These are phyloP conservation scores for Echria macrotheca DNA, from an alignment of 495 filamentous ascomycete species.

Conservation along the genomic window DNA sequence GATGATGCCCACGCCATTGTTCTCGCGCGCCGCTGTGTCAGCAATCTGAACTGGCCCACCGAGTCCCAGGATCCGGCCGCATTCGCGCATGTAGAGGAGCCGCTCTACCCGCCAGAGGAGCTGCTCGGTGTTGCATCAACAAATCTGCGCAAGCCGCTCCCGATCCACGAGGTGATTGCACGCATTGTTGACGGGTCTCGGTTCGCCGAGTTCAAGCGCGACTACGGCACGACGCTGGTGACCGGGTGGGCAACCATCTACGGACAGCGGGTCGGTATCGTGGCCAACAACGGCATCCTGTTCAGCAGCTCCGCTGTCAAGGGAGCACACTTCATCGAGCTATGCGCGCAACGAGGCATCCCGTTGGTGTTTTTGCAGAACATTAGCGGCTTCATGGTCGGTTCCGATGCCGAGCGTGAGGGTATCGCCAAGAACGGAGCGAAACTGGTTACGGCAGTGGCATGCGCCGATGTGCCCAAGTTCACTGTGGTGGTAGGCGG, in stretches of 20 bases:
- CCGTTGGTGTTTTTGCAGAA: conserved; percentile 94
- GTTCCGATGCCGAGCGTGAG: conserved; percentile 82
- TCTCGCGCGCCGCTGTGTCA: conserved; percentile 74
- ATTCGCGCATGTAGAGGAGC: conserved; percentile 48
- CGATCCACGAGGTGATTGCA: conserved; percentile 86
- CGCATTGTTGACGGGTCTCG: conserved; percentile 86
- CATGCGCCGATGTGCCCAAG: conserved; percentile 92
- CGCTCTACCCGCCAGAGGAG: conserved; percentile 75
- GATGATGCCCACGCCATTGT: conserved; percentile 91
- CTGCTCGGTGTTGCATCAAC: conserved; percentile 83
- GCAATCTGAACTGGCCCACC: conserved; percentile 80
- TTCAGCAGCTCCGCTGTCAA: conserved; percentile 88
- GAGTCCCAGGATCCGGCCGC: conserved; percentile 13
- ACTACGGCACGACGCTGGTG: conserved; percentile 85
- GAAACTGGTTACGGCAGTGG: conserved; percentile 93
- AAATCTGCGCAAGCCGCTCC: conserved; percentile 77
- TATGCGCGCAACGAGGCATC: conserved; percentile 86
- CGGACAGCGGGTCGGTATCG: conserved; percentile 84
- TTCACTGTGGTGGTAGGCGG: conserved; percentile 92
- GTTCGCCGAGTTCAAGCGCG: conserved; percentile 91
- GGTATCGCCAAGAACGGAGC: conserved; percentile 98
- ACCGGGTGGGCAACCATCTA: conserved; percentile 92
- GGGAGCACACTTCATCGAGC: conserved; percentile 95
- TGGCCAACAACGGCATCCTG: conserved; percentile 97
- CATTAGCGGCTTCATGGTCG: conserved; percentile 98